Percentiles rank a stretch among this genome's conserved stretches.
Evolutionary conservation across 2,329 filamentous ascomycete genomes (phyloP).

Genomic region (Trichoderma asperellum): DNA sequence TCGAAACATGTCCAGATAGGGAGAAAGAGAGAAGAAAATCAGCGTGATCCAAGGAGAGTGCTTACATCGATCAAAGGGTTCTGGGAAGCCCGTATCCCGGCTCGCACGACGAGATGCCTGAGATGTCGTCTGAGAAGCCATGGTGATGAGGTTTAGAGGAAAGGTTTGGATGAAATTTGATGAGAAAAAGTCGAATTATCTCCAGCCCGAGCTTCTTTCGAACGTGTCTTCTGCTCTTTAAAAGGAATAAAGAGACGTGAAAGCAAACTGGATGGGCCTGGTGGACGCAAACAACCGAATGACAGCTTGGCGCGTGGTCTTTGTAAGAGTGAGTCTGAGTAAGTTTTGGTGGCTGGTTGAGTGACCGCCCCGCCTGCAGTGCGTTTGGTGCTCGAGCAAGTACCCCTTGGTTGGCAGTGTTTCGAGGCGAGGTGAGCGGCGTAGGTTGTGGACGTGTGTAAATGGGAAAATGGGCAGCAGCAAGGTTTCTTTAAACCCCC

Average conservation of each 20-base stretch:
- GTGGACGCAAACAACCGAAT: conserved; percentile 16
- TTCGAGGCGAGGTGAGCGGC: neutral
- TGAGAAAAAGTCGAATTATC: neutral
- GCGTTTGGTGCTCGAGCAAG: neutral
- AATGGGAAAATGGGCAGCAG: neutral
- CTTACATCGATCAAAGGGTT: conserved; percentile 54
- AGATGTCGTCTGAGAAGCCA: conserved; percentile 23
- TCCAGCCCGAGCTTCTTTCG: neutral
- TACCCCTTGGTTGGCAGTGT: neutral
- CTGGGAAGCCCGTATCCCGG: conserved; percentile 57
- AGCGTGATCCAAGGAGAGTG: conserved; percentile 20
- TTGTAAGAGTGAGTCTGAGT: conserved; percentile 23
- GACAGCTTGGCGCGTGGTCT: conserved; percentile 22
- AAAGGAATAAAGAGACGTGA: neutral
- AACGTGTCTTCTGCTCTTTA: neutral
- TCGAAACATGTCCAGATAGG: neutral
- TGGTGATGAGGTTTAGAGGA: neutral
- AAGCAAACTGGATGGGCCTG: conserved; percentile 5
- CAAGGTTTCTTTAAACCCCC: conserved; percentile 8
- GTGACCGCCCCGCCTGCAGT: conserved; percentile 18
- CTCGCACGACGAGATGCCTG: conserved; percentile 33
- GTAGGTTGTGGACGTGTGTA: neutral
- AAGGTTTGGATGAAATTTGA: neutral
- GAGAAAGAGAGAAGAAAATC: neutral
- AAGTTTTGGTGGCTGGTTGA: conserved; percentile 25